phyloP scores from a whole-genome alignment of 495 filamentous ascomycete genomes.

The Tetracladium marchalianum region DNA sequence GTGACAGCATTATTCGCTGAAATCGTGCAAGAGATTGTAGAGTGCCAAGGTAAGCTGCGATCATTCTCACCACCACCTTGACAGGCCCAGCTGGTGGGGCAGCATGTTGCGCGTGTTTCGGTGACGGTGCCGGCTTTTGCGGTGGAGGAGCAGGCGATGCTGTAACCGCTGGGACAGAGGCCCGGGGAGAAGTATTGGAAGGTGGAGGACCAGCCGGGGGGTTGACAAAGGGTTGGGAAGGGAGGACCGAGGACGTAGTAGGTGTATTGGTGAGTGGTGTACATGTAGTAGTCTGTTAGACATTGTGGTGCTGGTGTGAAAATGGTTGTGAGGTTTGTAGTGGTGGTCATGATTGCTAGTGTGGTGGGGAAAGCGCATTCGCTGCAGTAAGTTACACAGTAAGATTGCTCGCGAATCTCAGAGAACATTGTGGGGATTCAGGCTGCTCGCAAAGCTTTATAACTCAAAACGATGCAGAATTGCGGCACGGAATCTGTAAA shows the following conservation, averaged over 20 bases:
- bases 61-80: no score
- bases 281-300: background rate
- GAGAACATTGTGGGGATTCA: no score
- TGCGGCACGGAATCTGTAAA: no score
- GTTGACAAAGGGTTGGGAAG: background rate
- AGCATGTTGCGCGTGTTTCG: slow-evolving; percentile 5
- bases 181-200: slow-evolving; percentile 5
- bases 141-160: background rate
- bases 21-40: no score
- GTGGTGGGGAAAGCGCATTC: no score
- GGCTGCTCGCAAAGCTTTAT: no score
- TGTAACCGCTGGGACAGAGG: slow-evolving; percentile 2
- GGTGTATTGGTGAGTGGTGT: background rate
- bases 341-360: no score
- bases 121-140: background rate
- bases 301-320: background rate
- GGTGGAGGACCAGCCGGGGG: background rate
- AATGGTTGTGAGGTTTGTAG: background rate
- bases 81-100: background rate
- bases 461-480: no score
- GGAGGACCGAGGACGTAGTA: background rate
- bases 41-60: no score
- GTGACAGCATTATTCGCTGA: no score
- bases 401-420: no score
- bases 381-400: no score